Percentiles rank a stretch among this genome's conserved stretches.
Conservation (phyloP, 2,329 filamentous ascomycete genomes). For the Drechslera avenae region DNA sequence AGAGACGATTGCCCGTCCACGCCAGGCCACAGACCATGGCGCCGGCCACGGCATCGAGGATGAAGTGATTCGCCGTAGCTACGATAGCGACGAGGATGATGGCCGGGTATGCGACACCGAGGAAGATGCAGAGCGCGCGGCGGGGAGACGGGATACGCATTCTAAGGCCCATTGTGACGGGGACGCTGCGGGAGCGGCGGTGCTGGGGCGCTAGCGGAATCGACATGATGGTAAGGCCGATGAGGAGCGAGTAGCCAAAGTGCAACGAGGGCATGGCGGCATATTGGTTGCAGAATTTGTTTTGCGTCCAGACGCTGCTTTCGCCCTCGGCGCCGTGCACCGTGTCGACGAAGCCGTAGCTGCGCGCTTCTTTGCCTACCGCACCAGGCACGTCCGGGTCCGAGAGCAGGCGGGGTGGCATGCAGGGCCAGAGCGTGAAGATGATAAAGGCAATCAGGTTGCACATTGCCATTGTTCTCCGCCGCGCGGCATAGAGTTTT, state of each 20-base stretch:
- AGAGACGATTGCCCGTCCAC: slow-evolving; percentile 60
- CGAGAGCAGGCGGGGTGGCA: slow-evolving; percentile 63
- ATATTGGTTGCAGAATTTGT: slow-evolving; percentile 77
- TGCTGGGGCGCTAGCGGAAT: slow-evolving; percentile 66
- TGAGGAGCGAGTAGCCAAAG: slow-evolving; percentile 75
- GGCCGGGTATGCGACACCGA: slow-evolving; percentile 68
- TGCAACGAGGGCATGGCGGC: slow-evolving; percentile 78
- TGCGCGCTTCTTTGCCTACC: slow-evolving; percentile 63
- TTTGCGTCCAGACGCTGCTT: slow-evolving; percentile 73
- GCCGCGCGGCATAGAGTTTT: slow-evolving; percentile 60
- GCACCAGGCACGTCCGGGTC: slow-evolving; percentile 59
- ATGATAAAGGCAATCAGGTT: slow-evolving; percentile 65
- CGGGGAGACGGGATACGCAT: slow-evolving; percentile 56
- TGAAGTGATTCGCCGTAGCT: slow-evolving; percentile 73
- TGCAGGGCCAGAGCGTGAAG: slow-evolving; percentile 65
- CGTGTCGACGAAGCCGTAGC: slow-evolving; percentile 64
- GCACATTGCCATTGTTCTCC: slow-evolving; percentile 63
- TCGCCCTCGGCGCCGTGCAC: slow-evolving; percentile 63
- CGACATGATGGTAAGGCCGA: slow-evolving; percentile 70
- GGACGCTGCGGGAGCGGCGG: slow-evolving; percentile 48
- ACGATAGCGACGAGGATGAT: slow-evolving; percentile 71
- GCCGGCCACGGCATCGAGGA: slow-evolving; percentile 73
- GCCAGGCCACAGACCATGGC: slow-evolving; percentile 67
- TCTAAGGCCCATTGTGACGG: slow-evolving; percentile 32
- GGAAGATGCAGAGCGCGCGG: slow-evolving; percentile 55